Evolutionary conservation across 1,284 basidiomycete species (phyloP).

Genomic region (Pterulicium gracile): DNA sequence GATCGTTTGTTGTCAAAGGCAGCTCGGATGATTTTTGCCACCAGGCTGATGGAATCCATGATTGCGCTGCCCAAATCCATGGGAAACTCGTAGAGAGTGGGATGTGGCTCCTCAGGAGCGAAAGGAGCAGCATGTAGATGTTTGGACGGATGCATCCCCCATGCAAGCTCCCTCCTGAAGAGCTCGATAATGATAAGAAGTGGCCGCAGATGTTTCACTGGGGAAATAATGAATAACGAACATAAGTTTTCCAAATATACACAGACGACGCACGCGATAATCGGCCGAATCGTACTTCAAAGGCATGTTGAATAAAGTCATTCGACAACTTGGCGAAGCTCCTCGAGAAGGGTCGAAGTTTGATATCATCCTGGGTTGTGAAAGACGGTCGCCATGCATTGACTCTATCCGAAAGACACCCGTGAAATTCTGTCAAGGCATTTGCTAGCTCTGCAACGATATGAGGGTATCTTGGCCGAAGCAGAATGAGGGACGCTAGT

Average conservation of each 20-base stretch:
- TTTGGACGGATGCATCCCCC: slow-evolving; percentile 27
- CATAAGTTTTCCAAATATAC: too few species aligned
- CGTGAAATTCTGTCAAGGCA: slow-evolving; percentile 23
- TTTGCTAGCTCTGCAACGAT: slow-evolving; percentile 30
- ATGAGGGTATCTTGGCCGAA: slow-evolving; percentile 31
- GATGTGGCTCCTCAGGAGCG: slow-evolving; percentile 12
- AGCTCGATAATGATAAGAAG: background rate
- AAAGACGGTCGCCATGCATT: slow-evolving; percentile 11
- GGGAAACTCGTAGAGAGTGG: slow-evolving; percentile 21
- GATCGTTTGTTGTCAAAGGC: slow-evolving; percentile 22
- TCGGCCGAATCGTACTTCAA: slow-evolving; percentile 13
- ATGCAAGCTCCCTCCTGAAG: slow-evolving; percentile 28
- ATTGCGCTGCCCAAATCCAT: slow-evolving; percentile 25
- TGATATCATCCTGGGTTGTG: slow-evolving; percentile 22
- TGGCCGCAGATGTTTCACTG: slow-evolving; percentile 31
- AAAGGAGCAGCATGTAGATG: slow-evolving; percentile 7
- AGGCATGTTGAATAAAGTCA: slow-evolving; percentile 16
- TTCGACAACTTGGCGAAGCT: slow-evolving; percentile 32
- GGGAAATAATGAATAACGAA: too few species aligned
- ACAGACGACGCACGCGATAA: background rate
- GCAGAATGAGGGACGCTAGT: slow-evolving; percentile 26
- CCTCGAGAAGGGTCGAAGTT: slow-evolving; percentile 29
- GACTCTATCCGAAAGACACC: slow-evolving; percentile 24
- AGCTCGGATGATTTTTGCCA: slow-evolving; percentile 22
- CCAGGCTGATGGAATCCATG: slow-evolving; percentile 22